Evolutionary conservation across 176 grass and related monocot genomes (phyloP).

Genomic region (Thalia dealbata): DNA sequence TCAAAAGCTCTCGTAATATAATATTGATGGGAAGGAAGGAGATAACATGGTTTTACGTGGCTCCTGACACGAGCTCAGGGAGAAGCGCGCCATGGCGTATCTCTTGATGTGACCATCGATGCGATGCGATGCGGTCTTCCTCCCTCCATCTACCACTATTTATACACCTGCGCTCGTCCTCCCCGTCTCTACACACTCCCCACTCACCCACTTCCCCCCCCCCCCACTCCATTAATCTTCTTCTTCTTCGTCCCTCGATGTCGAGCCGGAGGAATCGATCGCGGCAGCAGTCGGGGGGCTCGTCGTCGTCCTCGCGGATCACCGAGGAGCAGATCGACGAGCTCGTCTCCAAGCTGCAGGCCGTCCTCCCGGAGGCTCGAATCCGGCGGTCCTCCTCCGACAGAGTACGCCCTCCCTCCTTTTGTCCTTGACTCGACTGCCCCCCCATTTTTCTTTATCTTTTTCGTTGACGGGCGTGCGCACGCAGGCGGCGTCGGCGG

Average conservation of each 20-base stretch:
- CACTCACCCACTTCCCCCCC: too few relatives aligned
- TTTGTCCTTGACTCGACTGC: too few relatives aligned
- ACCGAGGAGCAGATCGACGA: neutral
- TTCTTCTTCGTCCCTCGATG: neutral
- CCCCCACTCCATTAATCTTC: too few relatives aligned
- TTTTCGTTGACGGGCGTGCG: too few relatives aligned
- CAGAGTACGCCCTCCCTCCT: neutral
- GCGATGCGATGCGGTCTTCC: neutral
- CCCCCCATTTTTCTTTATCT: too few relatives aligned
- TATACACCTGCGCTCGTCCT: neutral
- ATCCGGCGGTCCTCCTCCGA: neutral
- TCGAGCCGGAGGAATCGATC: neutral
- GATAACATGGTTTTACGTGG: neutral
- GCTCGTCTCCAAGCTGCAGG: conserved; percentile 1
- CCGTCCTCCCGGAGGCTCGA: neutral
- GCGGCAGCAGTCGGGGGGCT: neutral
- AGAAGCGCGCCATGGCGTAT: neutral
- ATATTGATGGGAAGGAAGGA: too few relatives aligned
- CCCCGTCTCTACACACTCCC: too few relatives aligned
- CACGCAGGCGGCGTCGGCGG: neutral
- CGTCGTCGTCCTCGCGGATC: neutral
- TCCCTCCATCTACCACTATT: neutral
- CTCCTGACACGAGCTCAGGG: neutral
- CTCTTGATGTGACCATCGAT: neutral
- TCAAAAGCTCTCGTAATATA: too few relatives aligned